A percentile compares a stretch with the other conserved stretches of the same genome.
Conservation (phyloP, 768 basidiomycete genomes). For the Phanerochaete carnosa region DNA sequence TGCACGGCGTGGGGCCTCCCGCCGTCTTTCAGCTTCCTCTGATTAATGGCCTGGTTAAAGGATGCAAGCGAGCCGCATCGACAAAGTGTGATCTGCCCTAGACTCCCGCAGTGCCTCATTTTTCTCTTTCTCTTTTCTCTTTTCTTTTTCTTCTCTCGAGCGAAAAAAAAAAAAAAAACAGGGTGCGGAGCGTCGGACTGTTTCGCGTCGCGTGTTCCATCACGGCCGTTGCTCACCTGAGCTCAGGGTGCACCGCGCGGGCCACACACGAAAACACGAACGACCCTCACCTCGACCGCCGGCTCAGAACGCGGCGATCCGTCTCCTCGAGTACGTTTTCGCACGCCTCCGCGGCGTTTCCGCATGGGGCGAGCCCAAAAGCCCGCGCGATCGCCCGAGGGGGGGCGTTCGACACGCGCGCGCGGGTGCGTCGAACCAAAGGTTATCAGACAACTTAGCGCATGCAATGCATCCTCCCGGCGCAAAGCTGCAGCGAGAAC, state of each 20-base stretch:
- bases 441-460: not conserved
- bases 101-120: not conserved
- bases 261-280: not conserved
- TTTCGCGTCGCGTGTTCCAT: not conserved
- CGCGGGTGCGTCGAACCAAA: not conserved
- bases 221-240: not conserved
- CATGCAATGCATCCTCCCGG: no score
- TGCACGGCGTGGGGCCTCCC: no score
- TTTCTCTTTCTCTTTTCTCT: not conserved
- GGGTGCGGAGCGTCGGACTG: not conserved
- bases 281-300: not conserved
- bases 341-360: no score
- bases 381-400: not conserved
- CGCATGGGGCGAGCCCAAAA: no score
- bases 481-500: no score
- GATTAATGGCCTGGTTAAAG: conserved; percentile 6
- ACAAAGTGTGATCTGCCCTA: not conserved
- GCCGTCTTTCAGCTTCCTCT: not conserved
- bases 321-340: not conserved
- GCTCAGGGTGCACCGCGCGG: not conserved
- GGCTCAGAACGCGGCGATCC: no score
- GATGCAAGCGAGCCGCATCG: not conserved
- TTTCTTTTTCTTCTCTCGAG: no score
- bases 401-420: no score
- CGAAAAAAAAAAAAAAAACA: no score